Evolutionary conservation across 106 monocot species (phyloP).

Genomic region (Allium sativum): DNA sequence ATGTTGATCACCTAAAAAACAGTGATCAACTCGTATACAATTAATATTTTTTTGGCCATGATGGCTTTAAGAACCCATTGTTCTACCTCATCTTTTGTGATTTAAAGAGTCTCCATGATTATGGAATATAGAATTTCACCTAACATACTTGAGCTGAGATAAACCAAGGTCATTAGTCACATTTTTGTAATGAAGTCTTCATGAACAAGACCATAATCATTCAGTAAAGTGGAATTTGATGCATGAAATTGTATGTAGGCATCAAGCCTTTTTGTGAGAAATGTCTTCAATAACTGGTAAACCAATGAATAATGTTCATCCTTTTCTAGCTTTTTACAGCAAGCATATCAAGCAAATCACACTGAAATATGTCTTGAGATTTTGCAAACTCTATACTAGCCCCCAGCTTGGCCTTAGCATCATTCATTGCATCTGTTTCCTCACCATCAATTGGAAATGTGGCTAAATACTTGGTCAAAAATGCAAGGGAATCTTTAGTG

Average conservation of each 20-base stretch:
- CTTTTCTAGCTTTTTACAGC: slow-evolving; percentile 73
- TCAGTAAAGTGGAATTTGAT: slow-evolving; percentile 52
- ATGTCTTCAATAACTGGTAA: slow-evolving; percentile 73
- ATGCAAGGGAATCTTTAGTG: slow-evolving; percentile 62
- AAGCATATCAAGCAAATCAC: slow-evolving; percentile 87
- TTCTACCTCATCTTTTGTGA: too few species aligned
- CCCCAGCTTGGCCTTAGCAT: slow-evolving; percentile 77
- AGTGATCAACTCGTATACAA: too few species aligned
- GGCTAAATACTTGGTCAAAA: slow-evolving; percentile 75
- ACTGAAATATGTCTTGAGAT: slow-evolving; percentile 76
- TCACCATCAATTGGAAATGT: slow-evolving; percentile 53
- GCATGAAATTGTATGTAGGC: slow-evolving; percentile 70
- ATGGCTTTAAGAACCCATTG: too few species aligned
- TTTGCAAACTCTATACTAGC: slow-evolving; percentile 89
- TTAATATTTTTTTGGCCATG: too few species aligned
- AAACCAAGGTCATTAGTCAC: slow-evolving; percentile 72
- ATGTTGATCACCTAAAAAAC: too few species aligned
- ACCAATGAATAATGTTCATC: slow-evolving; percentile 63
- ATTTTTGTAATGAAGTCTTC: slow-evolving; percentile 87
- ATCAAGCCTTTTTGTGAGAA: slow-evolving; percentile 74
- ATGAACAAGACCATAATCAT: slow-evolving; percentile 76
- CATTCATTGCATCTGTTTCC: slow-evolving; percentile 42
- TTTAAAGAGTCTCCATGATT: slow-evolving; percentile 64
- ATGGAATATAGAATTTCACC: slow-evolving; percentile 64
- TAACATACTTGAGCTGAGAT: slow-evolving; percentile 50